Evolutionary conservation across 83 land plant species (phyloP).

Genomic region (Larix sibirica): DNA sequence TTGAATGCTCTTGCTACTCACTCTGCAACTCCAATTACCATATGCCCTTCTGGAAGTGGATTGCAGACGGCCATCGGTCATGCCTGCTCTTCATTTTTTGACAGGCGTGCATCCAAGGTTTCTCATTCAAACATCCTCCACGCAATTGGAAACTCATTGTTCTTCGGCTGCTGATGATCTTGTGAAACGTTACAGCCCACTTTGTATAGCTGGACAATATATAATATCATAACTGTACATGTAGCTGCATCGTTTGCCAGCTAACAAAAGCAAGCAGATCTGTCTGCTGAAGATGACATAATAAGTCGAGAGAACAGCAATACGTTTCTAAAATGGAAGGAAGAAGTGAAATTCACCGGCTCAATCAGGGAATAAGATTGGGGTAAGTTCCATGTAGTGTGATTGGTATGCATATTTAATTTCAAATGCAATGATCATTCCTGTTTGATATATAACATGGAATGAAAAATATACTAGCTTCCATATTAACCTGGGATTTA

Average conservation of each 20-base stretch:
- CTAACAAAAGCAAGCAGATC: background rate
- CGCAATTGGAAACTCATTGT: background rate
- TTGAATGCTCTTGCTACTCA: too few species aligned
- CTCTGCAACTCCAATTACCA: too few species aligned
- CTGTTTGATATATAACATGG: background rate
- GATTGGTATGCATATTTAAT: background rate
- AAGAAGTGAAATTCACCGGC: background rate
- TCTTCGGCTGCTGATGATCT: background rate
- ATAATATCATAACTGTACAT: background rate
- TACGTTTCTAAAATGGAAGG: background rate
- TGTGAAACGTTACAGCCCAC: background rate
- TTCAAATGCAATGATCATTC: background rate
- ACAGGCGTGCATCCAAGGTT: too few species aligned
- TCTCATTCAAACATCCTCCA: too few species aligned
- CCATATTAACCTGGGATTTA: too few species aligned
- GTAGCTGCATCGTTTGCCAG: background rate
- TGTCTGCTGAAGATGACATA: background rate
- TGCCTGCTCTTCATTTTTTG: too few species aligned
- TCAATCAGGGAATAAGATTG: background rate
- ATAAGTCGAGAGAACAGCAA: conserved; percentile 6
- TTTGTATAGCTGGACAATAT: background rate
- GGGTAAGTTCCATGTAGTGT: background rate
- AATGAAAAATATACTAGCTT: too few species aligned
- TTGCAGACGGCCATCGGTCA: too few species aligned
- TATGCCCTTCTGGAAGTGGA: too few species aligned